Percentiles rank a stretch among this genome's conserved stretches.
Evolutionary conservation across 352 stramenopile genomes (phyloP).

Genomic region (Phytophthora tubulina): DNA sequence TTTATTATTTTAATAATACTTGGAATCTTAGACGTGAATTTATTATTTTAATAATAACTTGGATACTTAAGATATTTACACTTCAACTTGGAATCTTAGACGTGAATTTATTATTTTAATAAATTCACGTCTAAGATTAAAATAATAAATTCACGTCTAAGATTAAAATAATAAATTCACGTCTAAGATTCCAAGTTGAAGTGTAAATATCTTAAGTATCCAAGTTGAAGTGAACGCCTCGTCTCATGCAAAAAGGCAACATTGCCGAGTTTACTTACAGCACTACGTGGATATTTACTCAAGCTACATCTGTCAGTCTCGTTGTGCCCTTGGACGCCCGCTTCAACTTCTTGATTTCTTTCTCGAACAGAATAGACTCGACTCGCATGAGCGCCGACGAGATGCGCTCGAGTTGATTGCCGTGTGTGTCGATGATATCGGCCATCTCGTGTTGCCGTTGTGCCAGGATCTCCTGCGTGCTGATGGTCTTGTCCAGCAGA

Average conservation of each 20-base stretch:
- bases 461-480: slow-evolving; percentile 79
- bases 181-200: too few species aligned
- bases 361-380: slow-evolving; percentile 66
- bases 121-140: too few species aligned
- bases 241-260: slow-evolving; percentile 16
- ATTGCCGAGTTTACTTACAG: background rate
- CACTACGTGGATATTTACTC: background rate
- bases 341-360: slow-evolving; percentile 15
- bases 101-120: too few species aligned
- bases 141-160: too few species aligned
- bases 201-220: slow-evolving; percentile 4
- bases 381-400: slow-evolving; percentile 77
- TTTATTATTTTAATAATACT: too few species aligned
- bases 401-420: slow-evolving; percentile 69
- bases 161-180: too few species aligned
- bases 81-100: too few species aligned
- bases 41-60: too few species aligned
- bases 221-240: slow-evolving; percentile 19
- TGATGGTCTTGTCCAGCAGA: slow-evolving; percentile 82
- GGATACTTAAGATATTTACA: too few species aligned
- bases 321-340: slow-evolving; percentile 5
- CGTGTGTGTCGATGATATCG: slow-evolving; percentile 70
- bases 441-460: slow-evolving; percentile 81
- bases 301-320: slow-evolving; percentile 16
- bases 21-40: too few species aligned